phyloP scores from a whole-genome alignment of 805 yeast species.

The Gaillardinia entomophila region DNA sequence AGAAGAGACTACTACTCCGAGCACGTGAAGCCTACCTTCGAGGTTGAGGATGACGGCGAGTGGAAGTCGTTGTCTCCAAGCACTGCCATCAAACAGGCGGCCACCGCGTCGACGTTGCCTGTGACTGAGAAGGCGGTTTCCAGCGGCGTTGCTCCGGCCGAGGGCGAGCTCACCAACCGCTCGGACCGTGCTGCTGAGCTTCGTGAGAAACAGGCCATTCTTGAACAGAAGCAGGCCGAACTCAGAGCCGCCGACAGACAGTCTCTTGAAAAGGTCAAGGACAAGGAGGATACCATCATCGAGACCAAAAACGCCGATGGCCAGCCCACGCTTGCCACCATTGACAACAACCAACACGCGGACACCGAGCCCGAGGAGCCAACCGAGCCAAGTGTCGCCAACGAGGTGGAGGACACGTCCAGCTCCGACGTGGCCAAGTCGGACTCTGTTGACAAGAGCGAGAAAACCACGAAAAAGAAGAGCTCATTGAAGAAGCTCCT shows the following conservation, averaged over 20 bases:
- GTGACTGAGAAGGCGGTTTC: background rate
- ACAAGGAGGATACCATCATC: constrained; percentile 12
- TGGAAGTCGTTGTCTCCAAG: constrained; percentile 13
- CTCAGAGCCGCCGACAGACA: constrained; percentile 11
- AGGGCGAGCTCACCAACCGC: background rate
- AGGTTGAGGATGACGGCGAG: constrained; percentile 14
- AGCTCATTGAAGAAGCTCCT: constrained; percentile 8
- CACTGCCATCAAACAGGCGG: constrained; percentile 7
- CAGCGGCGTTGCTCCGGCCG: background rate
- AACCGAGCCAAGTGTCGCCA: background rate
- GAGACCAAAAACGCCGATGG: constrained; percentile 8
- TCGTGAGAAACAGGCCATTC: constrained; percentile 8
- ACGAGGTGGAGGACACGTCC: background rate
- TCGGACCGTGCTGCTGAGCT: constrained; percentile 1
- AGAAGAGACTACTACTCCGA: constrained; percentile 27
- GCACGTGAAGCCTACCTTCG: constrained; percentile 13
- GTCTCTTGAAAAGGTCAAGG: constrained; percentile 10
- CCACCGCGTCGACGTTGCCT: constrained; percentile 2
- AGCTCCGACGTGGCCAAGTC: too few species aligned
- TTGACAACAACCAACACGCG: constrained; percentile 32
- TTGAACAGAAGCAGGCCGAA: constrained; percentile 16
- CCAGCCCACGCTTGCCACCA: constrained; percentile 18
- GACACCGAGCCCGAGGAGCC: background rate
- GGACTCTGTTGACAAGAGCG: background rate
- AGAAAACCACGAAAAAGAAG: constrained; percentile 3